Evolutionary conservation across 805 yeast species (phyloP).

Genomic region (Nadsonia fulvescens): DNA sequence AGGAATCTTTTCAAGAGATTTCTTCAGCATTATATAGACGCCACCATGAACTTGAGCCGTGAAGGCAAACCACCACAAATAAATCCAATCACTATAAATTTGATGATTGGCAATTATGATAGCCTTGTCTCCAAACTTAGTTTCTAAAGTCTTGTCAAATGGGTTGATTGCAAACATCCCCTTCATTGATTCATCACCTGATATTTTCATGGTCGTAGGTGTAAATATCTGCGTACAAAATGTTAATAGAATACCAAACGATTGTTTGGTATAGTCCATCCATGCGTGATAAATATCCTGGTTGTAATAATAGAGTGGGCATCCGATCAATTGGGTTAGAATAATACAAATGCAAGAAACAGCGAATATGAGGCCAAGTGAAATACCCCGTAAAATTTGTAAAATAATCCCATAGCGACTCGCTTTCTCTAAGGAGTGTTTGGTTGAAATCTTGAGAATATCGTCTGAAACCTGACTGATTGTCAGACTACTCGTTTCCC

Average conservation of each 20-base stretch:
- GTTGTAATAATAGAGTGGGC: slow-evolving; percentile 13
- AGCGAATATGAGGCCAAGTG: too few species aligned
- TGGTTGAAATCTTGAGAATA: too few species aligned
- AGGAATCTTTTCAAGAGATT: slow-evolving; percentile 52
- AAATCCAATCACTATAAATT: slow-evolving; percentile 87
- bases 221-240: slow-evolving; percentile 15
- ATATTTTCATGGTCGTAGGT: slow-evolving; percentile 14
- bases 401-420: too few species aligned
- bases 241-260: slow-evolving; percentile 16
- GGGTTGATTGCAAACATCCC: slow-evolving; percentile 12
- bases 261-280: slow-evolving; percentile 18
- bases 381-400: too few species aligned
- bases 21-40: slow-evolving; percentile 61
- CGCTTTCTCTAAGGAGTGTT: too few species aligned
- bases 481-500: too few species aligned
- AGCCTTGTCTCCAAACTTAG: slow-evolving; percentile 29
- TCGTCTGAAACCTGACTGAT: too few species aligned
- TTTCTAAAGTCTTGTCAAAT: slow-evolving; percentile 10
- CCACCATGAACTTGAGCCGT: slow-evolving; percentile 46
- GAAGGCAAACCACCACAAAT: slow-evolving; percentile 70
- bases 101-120: slow-evolving; percentile 81
- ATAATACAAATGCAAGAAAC: slow-evolving; percentile 1
- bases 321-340: slow-evolving; percentile 14
- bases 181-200: slow-evolving; percentile 14
- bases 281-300: slow-evolving; percentile 15